Evolutionary conservation across 1,139 yeast genomes (phyloP).

Genomic region (Suhomyces maxii): DNA sequence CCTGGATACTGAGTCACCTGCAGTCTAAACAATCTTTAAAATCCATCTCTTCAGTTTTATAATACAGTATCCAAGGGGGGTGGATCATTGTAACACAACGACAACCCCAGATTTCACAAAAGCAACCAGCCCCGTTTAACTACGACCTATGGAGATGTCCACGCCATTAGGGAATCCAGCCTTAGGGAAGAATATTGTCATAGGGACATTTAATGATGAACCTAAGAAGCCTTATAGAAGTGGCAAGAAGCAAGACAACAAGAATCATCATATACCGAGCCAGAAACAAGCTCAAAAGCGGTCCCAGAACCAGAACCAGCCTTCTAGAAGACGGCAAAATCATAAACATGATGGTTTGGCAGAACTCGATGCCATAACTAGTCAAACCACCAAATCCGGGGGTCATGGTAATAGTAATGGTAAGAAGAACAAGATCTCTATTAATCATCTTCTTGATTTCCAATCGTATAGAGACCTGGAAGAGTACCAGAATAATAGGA

Average conservation of each 20-base stretch:
- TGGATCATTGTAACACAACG: not conserved
- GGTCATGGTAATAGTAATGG: slow-evolving; percentile 22
- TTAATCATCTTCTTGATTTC: slow-evolving; percentile 65
- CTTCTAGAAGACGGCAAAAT: slow-evolving; percentile 4
- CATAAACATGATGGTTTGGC: not conserved
- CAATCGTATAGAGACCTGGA: slow-evolving; percentile 54
- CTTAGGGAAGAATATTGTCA: not conserved
- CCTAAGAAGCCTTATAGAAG: not conserved
- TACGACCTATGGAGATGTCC: not conserved
- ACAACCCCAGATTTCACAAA: not conserved
- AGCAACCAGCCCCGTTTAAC: not conserved
- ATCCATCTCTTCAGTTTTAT: not conserved
- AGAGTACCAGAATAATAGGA: slow-evolving; percentile 33
- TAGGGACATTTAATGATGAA: not conserved
- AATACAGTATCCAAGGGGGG: not conserved
- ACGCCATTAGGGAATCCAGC: not conserved
- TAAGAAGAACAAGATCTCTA: slow-evolving; percentile 57
- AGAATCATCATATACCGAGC: slow-evolving; percentile 1
- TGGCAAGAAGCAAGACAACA: not conserved
- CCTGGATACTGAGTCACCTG: not conserved
- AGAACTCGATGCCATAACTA: not conserved
- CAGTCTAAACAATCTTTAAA: not conserved
- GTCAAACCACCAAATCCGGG: slow-evolving; percentile 1
- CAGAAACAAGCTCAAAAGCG: slow-evolving; percentile 6
- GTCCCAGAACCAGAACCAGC: slow-evolving; percentile 3